Conservation (phyloP, 768 basidiomycete species). For the Trametes meyenii region DNA sequence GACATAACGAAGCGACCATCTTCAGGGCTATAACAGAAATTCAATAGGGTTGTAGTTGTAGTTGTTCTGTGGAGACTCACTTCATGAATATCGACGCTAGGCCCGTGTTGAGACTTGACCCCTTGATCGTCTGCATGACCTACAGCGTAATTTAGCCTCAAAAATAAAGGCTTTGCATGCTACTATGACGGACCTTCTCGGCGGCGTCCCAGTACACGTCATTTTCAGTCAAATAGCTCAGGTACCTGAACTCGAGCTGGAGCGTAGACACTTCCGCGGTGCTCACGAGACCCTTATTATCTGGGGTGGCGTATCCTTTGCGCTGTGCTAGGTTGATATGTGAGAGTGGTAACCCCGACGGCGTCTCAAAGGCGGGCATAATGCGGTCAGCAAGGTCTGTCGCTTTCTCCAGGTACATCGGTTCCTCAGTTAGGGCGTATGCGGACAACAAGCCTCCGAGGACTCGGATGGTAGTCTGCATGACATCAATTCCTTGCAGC, state of each 20-base stretch:
- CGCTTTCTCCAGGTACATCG: conserved; percentile 75
- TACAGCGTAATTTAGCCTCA: conserved; percentile 26
- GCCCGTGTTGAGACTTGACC: conserved; percentile 64
- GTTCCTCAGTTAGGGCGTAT: conserved; percentile 74
- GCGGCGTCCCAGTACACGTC: conserved; percentile 80
- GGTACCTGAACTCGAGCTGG: conserved; percentile 89
- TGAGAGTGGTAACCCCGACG: conserved; percentile 80
- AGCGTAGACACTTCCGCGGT: conserved; percentile 88
- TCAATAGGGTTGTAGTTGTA: background rate
- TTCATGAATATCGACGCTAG: conserved; percentile 84
- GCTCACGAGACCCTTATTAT: conserved; percentile 65
- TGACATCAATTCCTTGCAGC: conserved; percentile 7
- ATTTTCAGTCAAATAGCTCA: conserved; percentile 78
- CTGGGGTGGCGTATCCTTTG: conserved; percentile 60
- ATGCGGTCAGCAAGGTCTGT: conserved; percentile 86
- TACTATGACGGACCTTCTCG: conserved; percentile 54
- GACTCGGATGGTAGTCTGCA: conserved; percentile 87
- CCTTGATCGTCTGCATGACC: conserved; percentile 74
- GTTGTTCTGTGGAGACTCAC: conserved; percentile 41
- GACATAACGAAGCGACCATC: conserved; percentile 61
- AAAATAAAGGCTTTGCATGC: background rate
- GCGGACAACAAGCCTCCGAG: conserved; percentile 90
- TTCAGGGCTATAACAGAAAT: conserved; percentile 41
- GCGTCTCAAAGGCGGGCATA: conserved; percentile 79
- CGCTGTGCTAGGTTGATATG: conserved; percentile 70